These are phyloP conservation scores for Penicillium herquei DNA, from an alignment of 495 filamentous ascomycete genomes.

Conservation along the genomic window DNA sequence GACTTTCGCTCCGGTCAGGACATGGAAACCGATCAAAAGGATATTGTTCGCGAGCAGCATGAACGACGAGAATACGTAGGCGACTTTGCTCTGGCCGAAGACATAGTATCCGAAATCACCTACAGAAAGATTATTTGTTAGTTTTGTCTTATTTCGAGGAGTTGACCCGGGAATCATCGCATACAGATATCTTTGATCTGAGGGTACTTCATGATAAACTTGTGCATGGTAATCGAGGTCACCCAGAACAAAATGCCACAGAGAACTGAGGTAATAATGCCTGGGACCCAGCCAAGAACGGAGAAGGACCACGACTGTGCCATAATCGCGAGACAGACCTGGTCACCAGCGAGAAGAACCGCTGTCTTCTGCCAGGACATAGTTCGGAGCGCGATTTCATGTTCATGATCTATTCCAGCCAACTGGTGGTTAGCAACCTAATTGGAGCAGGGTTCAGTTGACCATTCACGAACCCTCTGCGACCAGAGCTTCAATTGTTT, in stretches of 20 bases:
- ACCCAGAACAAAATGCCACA: slow-evolving; percentile 39
- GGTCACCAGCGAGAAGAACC: slow-evolving; percentile 42
- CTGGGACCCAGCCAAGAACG: slow-evolving; percentile 47
- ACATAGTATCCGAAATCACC: slow-evolving; percentile 42
- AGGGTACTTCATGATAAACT: slow-evolving; percentile 48
- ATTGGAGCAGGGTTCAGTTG: not conserved
- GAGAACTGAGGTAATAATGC: slow-evolving; percentile 41
- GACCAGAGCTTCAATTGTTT: slow-evolving; percentile 26
- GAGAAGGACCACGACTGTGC: slow-evolving; percentile 48
- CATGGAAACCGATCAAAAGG: slow-evolving; percentile 38
- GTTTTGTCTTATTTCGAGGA: not conserved
- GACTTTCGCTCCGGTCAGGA: slow-evolving; percentile 38
- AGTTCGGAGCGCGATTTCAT: slow-evolving; percentile 47
- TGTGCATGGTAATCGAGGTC: slow-evolving; percentile 47
- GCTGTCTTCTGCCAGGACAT: slow-evolving; percentile 51
- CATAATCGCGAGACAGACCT: slow-evolving; percentile 52
- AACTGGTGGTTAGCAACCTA: not conserved
- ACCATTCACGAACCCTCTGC: slow-evolving; percentile 18
- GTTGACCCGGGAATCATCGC: not conserved
- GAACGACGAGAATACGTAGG: slow-evolving; percentile 35
- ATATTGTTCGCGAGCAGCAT: slow-evolving; percentile 44
- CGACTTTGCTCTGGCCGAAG: slow-evolving; percentile 36
- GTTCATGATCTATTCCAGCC: slow-evolving; percentile 31
- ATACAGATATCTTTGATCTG: slow-evolving; percentile 48
- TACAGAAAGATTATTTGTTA: slow-evolving; percentile 2